Base-by-base conservation (phyloP, 495 filamentous ascomycete genomes). In the Haplographium delicatum region DNA sequence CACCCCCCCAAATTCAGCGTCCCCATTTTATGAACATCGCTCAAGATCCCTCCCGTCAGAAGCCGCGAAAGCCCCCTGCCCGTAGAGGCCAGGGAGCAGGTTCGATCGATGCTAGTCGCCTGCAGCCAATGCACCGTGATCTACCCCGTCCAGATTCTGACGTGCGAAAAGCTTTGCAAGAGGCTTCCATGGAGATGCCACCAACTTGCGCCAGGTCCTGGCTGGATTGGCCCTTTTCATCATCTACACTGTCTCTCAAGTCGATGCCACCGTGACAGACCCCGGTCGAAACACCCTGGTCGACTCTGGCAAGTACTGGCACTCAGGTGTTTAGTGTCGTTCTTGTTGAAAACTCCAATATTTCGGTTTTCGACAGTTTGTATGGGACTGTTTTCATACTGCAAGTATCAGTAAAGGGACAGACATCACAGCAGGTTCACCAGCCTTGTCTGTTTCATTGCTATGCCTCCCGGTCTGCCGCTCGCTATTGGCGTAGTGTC, bases 361-460 rank as follows among this genome's bases (percentile, higher is more conserved):
- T 35, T 22, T 24, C n/a, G n/a, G 5, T 43, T 24, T 34, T 35
- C 6, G 24, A 15, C 18, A 28, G 20, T 45, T 18, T 42, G 37
- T 55, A 35, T 30, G 41, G 45, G 31, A 50, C 39, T 22, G 13
- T 44, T 6, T 28, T 47, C 33, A 42, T 39, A 43, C 34, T 23
- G 44, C 15, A 9, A 26, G 19, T 46, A 25, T 52, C 43, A 57
- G 25, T 37, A 57, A 45, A 40, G 11, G 44, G 45, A 33, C n/a
- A n/a, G n/a, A 20, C 24, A 53, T 37, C 35, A 37, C 45, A 50
- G 31, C 33, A 27, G 24, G n/a, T 34, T 37, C 53, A 51, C 27
- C 33, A 50, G 44, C 53, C 57, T 53, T 56, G 51, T 44, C 57
- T 52, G 53, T 60, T 56, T 60, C 52, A 56, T 19, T 45, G 39